Conservation (phyloP, 208 protist species). For the Leishmania arabica region DNA sequence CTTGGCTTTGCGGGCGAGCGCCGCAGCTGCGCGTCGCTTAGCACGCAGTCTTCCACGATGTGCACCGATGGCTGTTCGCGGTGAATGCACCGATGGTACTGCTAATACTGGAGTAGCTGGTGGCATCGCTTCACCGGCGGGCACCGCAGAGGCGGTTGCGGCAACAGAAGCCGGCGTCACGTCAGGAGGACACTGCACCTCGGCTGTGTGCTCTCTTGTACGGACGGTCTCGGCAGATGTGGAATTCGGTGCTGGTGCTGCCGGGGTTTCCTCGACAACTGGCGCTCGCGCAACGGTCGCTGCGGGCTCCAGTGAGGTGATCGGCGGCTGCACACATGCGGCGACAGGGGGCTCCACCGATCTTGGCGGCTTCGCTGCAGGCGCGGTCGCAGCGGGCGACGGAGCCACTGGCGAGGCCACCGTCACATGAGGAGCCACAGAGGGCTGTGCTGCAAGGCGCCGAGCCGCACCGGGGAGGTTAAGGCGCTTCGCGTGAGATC, state of each 20-base stretch:
- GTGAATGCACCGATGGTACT: neutral
- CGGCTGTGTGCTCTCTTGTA: neutral
- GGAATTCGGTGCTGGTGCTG: neutral
- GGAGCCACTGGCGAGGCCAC: neutral
- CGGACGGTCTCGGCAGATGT: neutral
- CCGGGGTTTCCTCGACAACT: neutral
- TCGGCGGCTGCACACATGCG: neutral
- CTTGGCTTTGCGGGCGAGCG: neutral
- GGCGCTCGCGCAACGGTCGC: neutral
- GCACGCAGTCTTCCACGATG: slow-evolving; percentile 3
- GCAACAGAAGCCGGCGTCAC: neutral
- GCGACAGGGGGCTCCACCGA: slow-evolving; percentile 19
- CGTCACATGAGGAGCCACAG: neutral
- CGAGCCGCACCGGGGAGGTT: slow-evolving; percentile 23
- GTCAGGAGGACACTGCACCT: neutral
- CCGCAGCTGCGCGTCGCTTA: slow-evolving; percentile 2
- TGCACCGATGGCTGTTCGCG: slow-evolving; percentile 3
- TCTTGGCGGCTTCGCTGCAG: slow-evolving; percentile 1
- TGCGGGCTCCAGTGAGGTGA: neutral
- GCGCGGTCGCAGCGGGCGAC: slow-evolving; percentile 1
- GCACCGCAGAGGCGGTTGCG: neutral
- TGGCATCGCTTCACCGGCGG: neutral
- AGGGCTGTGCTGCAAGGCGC: slow-evolving; percentile 5
- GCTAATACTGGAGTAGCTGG: neutral
- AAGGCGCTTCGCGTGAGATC: slow-evolving; percentile 14